These are phyloP conservation scores for Erodium moschatum DNA, from an alignment of 441 rosid species.

Conservation along the genomic window DNA sequence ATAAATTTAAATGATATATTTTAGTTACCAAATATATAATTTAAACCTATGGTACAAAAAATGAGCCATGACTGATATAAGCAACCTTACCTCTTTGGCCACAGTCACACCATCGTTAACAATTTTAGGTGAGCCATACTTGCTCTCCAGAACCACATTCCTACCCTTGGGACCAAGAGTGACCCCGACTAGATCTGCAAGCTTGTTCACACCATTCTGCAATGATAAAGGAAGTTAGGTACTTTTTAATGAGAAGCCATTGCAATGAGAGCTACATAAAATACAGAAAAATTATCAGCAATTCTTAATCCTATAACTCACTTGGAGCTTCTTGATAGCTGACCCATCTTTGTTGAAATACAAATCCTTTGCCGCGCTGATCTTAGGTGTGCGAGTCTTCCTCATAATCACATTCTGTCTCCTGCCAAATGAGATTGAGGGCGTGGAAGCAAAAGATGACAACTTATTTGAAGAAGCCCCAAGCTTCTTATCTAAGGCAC, in stretches of 20 bases:
- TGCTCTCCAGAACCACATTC: slow-evolving; percentile 97
- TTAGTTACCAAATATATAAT: slow-evolving; percentile 25
- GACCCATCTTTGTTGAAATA: slow-evolving; percentile 87
- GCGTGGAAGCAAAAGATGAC: slow-evolving; percentile 58
- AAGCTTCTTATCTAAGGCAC: slow-evolving; percentile 43
- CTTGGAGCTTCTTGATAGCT: slow-evolving; percentile 80
- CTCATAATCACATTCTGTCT: slow-evolving; percentile 37
- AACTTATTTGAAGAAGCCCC: slow-evolving; percentile 43
- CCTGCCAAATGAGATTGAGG: slow-evolving; percentile 44
- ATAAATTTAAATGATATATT: no score
- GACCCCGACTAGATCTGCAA: slow-evolving; percentile 91
- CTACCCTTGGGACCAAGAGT: slow-evolving; percentile 96
- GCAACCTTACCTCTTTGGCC: slow-evolving; percentile 63
- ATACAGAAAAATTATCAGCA: slow-evolving; percentile 23
- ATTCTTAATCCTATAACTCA: slow-evolving; percentile 26
- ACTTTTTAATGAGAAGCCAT: background rate
- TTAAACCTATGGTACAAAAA: background rate
- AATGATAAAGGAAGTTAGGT: background rate
- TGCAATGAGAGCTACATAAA: background rate
- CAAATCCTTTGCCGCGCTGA: slow-evolving; percentile 78
- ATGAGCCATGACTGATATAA: background rate
- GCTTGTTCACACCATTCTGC: slow-evolving; percentile 90
- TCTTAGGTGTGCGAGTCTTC: slow-evolving; percentile 37
- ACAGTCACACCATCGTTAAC: slow-evolving; percentile 96
- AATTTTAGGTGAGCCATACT: slow-evolving; percentile 91